A percentile compares a stretch with the other conserved stretches of the same genome.
Conservation (phyloP, 148 eudicot species). For the Rheum nobile region DNA sequence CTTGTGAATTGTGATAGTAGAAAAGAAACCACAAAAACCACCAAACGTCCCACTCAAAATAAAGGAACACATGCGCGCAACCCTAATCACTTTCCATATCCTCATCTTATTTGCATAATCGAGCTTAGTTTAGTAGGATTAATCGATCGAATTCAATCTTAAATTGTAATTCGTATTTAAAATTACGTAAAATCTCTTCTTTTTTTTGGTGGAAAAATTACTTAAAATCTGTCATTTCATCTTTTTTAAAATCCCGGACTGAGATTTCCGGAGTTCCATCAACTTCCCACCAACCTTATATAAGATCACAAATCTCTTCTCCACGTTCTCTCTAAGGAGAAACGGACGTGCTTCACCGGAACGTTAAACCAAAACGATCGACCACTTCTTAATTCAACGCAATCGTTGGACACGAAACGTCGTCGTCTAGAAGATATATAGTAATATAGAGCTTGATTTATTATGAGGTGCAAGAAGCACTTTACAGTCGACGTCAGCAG, state of each 20-base stretch:
- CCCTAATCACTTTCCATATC: background rate
- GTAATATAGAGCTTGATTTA: background rate
- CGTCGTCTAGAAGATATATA: background rate
- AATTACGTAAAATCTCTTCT: too few species aligned
- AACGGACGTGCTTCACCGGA: background rate
- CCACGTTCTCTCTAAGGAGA: background rate
- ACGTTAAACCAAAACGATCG: too few species aligned
- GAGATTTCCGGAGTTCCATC: too few species aligned
- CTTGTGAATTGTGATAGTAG: background rate
- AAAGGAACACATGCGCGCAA: background rate
- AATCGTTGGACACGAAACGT: background rate
- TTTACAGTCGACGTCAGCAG: constrained; percentile 24
- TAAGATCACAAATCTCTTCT: background rate
- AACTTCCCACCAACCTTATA: too few species aligned
- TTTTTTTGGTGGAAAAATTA: too few species aligned
- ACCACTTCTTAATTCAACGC: background rate
- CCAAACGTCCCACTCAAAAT: background rate
- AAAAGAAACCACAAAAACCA: background rate
- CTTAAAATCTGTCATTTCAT: background rate
- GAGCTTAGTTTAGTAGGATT: background rate
- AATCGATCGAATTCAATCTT: background rate
- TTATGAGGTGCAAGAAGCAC: constrained; percentile 60
- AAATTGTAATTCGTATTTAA: too few species aligned
- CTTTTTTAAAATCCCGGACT: too few species aligned
- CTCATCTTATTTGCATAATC: background rate